phyloP scores from a whole-genome alignment of 2,329 filamentous ascomycete genomes.

The Fusarium pseudoanthophilum region DNA sequence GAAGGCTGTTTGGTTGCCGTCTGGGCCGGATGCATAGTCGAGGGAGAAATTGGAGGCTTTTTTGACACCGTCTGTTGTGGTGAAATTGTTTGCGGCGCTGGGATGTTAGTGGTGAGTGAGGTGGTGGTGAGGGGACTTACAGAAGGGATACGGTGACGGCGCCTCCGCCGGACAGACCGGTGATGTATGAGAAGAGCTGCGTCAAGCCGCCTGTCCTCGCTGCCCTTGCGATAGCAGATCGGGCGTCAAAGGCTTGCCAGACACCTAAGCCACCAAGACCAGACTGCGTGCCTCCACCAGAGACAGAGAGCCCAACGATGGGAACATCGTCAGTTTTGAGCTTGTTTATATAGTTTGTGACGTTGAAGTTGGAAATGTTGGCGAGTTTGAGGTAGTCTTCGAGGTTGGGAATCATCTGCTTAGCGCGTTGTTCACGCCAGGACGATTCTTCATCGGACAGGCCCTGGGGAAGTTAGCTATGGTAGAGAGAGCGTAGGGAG shows the following conservation, averaged over 20 bases:
- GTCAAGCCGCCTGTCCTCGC: conserved; percentile 42
- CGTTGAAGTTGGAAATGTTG: conserved; percentile 38
- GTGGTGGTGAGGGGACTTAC: not conserved
- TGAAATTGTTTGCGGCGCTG: conserved; percentile 45
- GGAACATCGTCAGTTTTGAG: conserved; percentile 36
- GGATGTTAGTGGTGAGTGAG: fast-evolving
- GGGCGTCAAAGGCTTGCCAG: conserved; percentile 45
- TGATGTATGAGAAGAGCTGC: conserved; percentile 43
- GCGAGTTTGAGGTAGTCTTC: conserved; percentile 36
- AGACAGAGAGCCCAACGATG: conserved; percentile 42
- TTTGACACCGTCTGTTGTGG: conserved; percentile 23
- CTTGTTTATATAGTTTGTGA: conserved; percentile 33
- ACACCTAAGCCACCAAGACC: conserved; percentile 45
- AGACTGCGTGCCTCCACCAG: conserved; percentile 45
- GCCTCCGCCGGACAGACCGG: conserved; percentile 44
- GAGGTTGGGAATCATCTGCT: conserved; percentile 37
- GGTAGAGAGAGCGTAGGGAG: fast-evolving
- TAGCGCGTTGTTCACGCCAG: conserved; percentile 35
- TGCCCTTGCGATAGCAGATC: conserved; percentile 27
- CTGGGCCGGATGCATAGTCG: conserved; percentile 27
- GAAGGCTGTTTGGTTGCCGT: conserved; percentile 27
- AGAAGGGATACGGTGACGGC: conserved; percentile 41
- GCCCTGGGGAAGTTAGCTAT: conserved; percentile 12
- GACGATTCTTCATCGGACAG: conserved; percentile 36
- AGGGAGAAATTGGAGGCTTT: conserved; percentile 40